Conservation (phyloP, 352 stramenopile genomes). For the Aphanomyces cochlioides region DNA sequence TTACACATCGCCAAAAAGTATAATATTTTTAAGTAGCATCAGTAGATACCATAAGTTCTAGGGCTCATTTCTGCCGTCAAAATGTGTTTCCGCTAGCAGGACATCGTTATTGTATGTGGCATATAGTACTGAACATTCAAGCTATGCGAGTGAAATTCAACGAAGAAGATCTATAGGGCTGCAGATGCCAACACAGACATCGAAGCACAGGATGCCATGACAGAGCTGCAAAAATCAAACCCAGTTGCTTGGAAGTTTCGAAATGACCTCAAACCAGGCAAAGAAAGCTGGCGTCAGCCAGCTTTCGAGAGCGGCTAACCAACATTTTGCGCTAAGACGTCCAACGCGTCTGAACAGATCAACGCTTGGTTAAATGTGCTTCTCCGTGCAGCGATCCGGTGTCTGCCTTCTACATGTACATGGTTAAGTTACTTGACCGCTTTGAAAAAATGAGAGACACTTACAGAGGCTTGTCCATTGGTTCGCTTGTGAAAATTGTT, state of each 20-base stretch:
- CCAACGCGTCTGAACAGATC: not conserved
- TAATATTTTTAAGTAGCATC: slow-evolving; percentile 4
- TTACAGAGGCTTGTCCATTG: not conserved
- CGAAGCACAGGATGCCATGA: too few species aligned
- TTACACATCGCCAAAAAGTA: not conserved
- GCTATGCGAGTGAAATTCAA: too few species aligned
- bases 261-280: not conserved
- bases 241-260: too few species aligned
- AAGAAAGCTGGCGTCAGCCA: not conserved
- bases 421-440: not conserved
- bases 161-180: too few species aligned
- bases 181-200: too few species aligned
- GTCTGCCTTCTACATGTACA: not conserved
- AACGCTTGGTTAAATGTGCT: not conserved
- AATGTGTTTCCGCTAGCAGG: not conserved
- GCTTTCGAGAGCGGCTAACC: not conserved
- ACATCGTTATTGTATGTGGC: not conserved
- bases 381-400: not conserved
- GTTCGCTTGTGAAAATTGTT: not conserved
- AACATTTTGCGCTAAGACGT: not conserved
- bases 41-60: slow-evolving; percentile 8
- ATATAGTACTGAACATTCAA: not conserved
- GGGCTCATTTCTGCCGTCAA: slow-evolving; percentile 3
- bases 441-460: not conserved
- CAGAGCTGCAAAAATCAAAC: too few species aligned